A percentile compares a stretch with the other conserved stretches of the same genome.
Evolutionary conservation across 2,329 filamentous ascomycete species (phyloP).

Genomic region (Xylaria sp.): DNA sequence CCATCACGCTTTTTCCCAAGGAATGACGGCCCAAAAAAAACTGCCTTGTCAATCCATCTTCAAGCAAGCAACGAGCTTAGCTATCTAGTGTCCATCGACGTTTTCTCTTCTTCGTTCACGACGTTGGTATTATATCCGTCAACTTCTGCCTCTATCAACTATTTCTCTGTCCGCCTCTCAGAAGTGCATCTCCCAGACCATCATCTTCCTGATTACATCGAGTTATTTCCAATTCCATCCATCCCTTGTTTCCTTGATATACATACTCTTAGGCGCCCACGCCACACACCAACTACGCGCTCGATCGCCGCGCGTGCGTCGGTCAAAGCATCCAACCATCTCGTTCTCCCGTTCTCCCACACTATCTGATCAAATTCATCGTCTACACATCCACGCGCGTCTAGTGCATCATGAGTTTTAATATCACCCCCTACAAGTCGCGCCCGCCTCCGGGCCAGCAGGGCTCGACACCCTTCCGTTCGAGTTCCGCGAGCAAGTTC

Average conservation of each 20-base stretch:
- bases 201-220: constrained; percentile 6
- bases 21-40: constrained; percentile 39
- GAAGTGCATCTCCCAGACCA: constrained; percentile 19
- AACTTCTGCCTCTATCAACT: neutral
- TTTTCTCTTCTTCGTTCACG: constrained; percentile 11
- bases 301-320: constrained; percentile 16
- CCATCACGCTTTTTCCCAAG: constrained; percentile 31
- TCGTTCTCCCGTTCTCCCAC: neutral
- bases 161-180: neutral
- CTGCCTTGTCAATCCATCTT: constrained; percentile 28
- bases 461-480: constrained; percentile 48
- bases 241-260: neutral
- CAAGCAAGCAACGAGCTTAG: constrained; percentile 22
- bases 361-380: neutral
- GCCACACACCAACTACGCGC: constrained; percentile 17
- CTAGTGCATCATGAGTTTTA: constrained; percentile 44
- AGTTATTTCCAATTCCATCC: constrained; percentile 22
- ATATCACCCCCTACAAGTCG: constrained; percentile 46
- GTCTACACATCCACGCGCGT: constrained; percentile 22
- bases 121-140: constrained; percentile 8
- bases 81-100: constrained; percentile 21
- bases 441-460: constrained; percentile 47
- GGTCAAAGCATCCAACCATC: neutral
- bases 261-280: constrained; percentile 4
- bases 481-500: constrained; percentile 47